Conservation (phyloP, 495 filamentous ascomycete genomes). For the Neurospora hispaniola region DNA sequence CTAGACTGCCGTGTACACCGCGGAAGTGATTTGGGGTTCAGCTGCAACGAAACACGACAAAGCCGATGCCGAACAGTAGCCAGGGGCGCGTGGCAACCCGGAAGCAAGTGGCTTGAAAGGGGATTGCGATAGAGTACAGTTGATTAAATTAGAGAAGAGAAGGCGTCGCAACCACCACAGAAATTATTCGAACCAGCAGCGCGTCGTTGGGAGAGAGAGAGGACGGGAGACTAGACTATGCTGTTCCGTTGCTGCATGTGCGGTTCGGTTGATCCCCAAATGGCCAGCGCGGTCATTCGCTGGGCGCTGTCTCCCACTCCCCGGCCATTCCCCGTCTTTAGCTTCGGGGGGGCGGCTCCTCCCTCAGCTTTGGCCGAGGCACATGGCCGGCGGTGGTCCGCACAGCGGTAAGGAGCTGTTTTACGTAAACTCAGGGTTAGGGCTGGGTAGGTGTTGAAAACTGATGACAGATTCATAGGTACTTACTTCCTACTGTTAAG, state of each 20-base stretch:
- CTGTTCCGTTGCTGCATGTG: not conserved
- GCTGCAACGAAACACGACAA: not conserved
- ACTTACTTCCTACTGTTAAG: not conserved
- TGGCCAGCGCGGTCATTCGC: not conserved
- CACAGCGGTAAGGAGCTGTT: slow-evolving; percentile 1
- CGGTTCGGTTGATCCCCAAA: not conserved
- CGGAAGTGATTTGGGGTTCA: not conserved
- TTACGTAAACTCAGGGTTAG: not conserved
- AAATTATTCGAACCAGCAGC: not conserved
- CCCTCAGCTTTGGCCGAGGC: slow-evolving; percentile 17
- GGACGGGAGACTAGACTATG: not conserved
- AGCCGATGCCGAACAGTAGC: not conserved
- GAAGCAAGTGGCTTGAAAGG: not conserved
- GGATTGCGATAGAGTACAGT: not conserved
- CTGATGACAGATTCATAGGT: not conserved
- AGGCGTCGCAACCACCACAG: not conserved
- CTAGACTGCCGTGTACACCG: not conserved
- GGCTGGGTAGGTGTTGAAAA: not conserved
- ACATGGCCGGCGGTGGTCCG: slow-evolving; percentile 7
- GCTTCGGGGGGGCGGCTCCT: not conserved
- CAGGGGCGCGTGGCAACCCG: not conserved
- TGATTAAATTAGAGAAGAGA: not conserved
- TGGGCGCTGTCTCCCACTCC: not conserved
- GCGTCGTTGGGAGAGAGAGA: not conserved
- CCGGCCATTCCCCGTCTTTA: not conserved